Evolutionary conservation across 345 rosid species (phyloP), one percentile per base, ranked within the genome.

Genomic region (Streptanthus diversifolius): DNA sequence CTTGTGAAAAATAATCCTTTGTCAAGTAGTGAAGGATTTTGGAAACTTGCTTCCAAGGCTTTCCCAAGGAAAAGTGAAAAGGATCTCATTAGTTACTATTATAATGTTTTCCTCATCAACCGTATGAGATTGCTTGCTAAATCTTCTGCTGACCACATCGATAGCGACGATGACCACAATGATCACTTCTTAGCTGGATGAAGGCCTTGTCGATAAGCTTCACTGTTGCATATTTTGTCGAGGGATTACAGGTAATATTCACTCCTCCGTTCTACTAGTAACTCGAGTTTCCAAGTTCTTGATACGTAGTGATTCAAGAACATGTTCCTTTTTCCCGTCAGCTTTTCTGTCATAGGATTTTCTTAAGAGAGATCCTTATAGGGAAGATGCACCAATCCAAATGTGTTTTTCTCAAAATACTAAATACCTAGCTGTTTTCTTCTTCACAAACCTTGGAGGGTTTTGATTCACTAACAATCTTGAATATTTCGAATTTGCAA

Each of bases 81-180:
- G 60, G 78, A 49, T 63, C 78, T 83, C 32, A 3, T 70, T 55
- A 81, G 71, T 60, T 85, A 85, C 77, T 85, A 83, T 40, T 62
- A 81, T 14, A 83, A 83, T 27, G 86, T 83, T 30, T 83, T 29
- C 64, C 72, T 75, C 63, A 79, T 67, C 37, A 76, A 45, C 24
- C 86, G 77, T n/a, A 72, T 75, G 79, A 66, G 82, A 48, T 30
- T 22, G 64, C 65, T 14, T 66, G 63, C 66, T 12, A 59, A 52
- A 45, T 66, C 73, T 64, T 73, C 77, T 32, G 41, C 27, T 54
- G 68, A 61, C 51, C 33, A 60, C 37, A 71, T 81, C 32, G 73
- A 74, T 52, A 83, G 86, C 24, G 86, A 81, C 62, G 86, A 77
- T 61, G 85, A 85, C 72, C 79, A 79, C 12, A 4, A 52, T 11